Evolutionary conservation across 169 alveolate species (phyloP), one percentile per base, ranked within the genome.

Genomic region (Plasmodium vivax): DNA sequence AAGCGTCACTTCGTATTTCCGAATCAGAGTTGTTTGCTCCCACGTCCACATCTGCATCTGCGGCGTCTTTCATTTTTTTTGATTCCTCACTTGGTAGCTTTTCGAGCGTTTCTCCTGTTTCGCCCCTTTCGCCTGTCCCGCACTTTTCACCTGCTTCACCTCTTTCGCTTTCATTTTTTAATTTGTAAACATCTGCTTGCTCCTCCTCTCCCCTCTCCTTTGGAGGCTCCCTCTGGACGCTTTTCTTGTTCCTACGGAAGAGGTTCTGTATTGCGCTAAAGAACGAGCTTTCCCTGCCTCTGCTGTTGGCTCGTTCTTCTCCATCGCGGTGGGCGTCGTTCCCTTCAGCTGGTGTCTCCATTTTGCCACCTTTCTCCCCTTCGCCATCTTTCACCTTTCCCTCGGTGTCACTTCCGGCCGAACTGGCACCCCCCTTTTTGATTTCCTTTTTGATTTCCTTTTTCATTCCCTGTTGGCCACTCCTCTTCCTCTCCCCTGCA

Each of bases 31-130:
- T 27, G 23, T 47, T 36, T 82, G 41, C 47, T n/a, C 58, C 27
- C 58, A 19, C 87, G 51, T n/a, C 87, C 62, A 19, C 87, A 82
- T 82, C 73, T 82, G 14, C 30, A 4, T 68, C 43, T 27, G 30
- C 73, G 51, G 51, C 14, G 30, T 27, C 45, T 9, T 82, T 10
- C 45, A 36, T 82, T 23, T 5, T 56, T 36, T 56, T 82, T 19
- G 41, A 16, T 54, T 82, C 80, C 3, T 30, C 43, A 14, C 12
- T 83, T 54, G 32, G 12, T 30, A 32, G n/a, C 19, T 30, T 83
- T 47, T 7, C 74, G 58, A 77, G 34, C 16, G 2, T 23, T 43
- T 23, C 51, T 2, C 32, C 51, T 74, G 2, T 74, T 74, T 30
- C 82, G 32, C 9, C 34, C 16, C 0, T 34, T 73, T 73, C 82